Percentiles rank a stretch among this genome's conserved stretches.
phyloP scores from a whole-genome alignment of 495 filamentous ascomycete species.

The Pseudoneurospora amorphoporcata region DNA sequence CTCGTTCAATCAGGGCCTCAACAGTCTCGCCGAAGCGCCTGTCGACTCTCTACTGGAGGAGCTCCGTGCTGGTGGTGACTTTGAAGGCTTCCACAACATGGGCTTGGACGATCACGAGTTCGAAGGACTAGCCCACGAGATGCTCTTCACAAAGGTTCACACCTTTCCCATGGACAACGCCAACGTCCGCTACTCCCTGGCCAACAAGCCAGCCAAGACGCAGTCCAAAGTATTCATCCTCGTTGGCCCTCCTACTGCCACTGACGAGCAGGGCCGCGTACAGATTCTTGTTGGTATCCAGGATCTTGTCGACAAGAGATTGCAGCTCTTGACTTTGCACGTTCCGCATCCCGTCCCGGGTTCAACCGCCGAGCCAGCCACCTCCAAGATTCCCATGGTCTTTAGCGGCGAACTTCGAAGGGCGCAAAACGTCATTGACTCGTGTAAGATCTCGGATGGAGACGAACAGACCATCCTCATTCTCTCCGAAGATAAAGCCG shows the following conservation, averaged over 20 bases:
- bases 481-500: slow-evolving; percentile 53
- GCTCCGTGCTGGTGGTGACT: slow-evolving; percentile 46
- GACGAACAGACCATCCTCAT: slow-evolving; percentile 52
- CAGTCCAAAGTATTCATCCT: slow-evolving; percentile 56
- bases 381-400: slow-evolving; percentile 21
- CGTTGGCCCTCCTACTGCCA: slow-evolving; percentile 41
- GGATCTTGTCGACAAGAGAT: slow-evolving; percentile 52
- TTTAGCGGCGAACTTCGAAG: slow-evolving; percentile 35
- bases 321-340: slow-evolving; percentile 57
- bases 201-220: slow-evolving; percentile 34
- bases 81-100: slow-evolving; percentile 60
- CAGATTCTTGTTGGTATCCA: slow-evolving; percentile 59
- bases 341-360: slow-evolving; percentile 24
- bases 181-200: slow-evolving; percentile 45
- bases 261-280: slow-evolving; percentile 38
- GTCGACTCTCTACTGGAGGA: slow-evolving; percentile 67
- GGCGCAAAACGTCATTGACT: slow-evolving; percentile 59
- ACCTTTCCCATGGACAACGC: slow-evolving; percentile 55
- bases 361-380: neutral
- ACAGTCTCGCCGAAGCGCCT: slow-evolving; percentile 52
- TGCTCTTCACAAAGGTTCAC: slow-evolving; percentile 63
- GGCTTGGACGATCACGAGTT: slow-evolving; percentile 59
- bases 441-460: slow-evolving; percentile 62
- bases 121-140: slow-evolving; percentile 60
- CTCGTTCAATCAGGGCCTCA: slow-evolving; percentile 26